Percentiles rank a stretch among this genome's conserved stretches.
Conservation (phyloP, 2,329 filamentous ascomycete species). For the Tolypocladium sp. region DNA sequence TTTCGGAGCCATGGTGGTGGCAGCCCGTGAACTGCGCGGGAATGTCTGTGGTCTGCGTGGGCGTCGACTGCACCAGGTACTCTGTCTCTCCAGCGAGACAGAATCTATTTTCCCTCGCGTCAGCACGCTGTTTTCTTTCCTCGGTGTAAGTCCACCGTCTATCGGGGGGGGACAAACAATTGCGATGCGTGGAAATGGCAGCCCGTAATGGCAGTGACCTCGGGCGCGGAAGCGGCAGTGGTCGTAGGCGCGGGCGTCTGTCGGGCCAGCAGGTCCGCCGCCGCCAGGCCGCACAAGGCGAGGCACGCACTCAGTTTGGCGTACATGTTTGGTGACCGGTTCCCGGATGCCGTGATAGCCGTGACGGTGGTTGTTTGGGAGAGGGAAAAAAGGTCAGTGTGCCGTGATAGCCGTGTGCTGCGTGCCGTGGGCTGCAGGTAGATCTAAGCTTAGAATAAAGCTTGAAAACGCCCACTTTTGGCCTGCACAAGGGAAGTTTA, state of each 20-base stretch:
- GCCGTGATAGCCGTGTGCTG: not conserved
- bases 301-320: not conserved
- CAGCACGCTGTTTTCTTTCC: not conserved
- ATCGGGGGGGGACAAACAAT: slow-evolving; percentile 24
- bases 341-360: not conserved
- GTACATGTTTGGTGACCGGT: not conserved
- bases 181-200: slow-evolving; percentile 32
- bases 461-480: not conserved
- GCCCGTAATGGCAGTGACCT: slow-evolving; percentile 27
- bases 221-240: slow-evolving; percentile 8
- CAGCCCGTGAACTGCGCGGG: slow-evolving; percentile 56
- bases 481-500: not conserved
- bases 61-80: slow-evolving; percentile 33
- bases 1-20: slow-evolving; percentile 49
- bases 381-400: not conserved
- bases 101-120: slow-evolving; percentile 18
- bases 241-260: slow-evolving; percentile 21
- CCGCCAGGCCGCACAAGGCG: slow-evolving; percentile 9
- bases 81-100: slow-evolving; percentile 35
- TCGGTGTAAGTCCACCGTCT: not conserved
- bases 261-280: slow-evolving; percentile 15
- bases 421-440: not conserved
- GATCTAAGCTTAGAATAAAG: not conserved
- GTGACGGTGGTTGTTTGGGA: not conserved
- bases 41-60: slow-evolving; percentile 44